A percentile compares a stretch with the other conserved stretches of the same genome.
Evolutionary conservation across 1,284 basidiomycete genomes (phyloP).

Genomic region (Fomitopsis betulina): DNA sequence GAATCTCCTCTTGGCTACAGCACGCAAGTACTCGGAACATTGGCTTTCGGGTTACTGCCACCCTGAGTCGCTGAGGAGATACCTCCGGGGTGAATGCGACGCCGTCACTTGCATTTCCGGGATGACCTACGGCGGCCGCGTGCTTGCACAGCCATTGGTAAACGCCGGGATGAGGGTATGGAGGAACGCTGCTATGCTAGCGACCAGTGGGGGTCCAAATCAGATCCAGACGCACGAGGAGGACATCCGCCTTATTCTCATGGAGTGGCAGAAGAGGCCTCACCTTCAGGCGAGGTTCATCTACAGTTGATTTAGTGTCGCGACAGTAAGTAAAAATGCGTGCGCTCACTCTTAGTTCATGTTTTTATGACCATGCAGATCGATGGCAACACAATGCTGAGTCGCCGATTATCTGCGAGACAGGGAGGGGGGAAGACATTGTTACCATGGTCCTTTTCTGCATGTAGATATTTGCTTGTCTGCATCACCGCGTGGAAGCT

Average conservation of each 20-base stretch:
- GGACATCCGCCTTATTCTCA: neutral
- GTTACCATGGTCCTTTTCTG: neutral
- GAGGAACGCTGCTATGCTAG: neutral
- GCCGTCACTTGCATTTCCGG: neutral
- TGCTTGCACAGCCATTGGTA: neutral
- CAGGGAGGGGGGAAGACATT: no score
- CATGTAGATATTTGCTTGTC: neutral
- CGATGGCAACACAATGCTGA: no score
- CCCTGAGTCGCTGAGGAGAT: conserved; percentile 1
- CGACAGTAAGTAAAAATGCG: no score
- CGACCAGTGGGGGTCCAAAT: neutral
- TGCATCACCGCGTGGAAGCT: neutral
- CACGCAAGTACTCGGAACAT: neutral
- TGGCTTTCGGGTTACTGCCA: neutral
- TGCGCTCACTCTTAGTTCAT: no score
- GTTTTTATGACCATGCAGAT: no score
- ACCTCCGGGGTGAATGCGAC: neutral
- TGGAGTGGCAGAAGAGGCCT: neutral
- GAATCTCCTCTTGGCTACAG: neutral
- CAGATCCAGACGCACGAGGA: neutral
- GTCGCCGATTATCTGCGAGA: no score
- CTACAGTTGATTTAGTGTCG: no score
- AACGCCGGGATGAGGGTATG: neutral
- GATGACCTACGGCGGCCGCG: neutral
- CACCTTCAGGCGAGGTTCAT: neutral